phyloP scores from a whole-genome alignment of 2,329 filamentous ascomycete species.

The Ascochyta lentis region DNA sequence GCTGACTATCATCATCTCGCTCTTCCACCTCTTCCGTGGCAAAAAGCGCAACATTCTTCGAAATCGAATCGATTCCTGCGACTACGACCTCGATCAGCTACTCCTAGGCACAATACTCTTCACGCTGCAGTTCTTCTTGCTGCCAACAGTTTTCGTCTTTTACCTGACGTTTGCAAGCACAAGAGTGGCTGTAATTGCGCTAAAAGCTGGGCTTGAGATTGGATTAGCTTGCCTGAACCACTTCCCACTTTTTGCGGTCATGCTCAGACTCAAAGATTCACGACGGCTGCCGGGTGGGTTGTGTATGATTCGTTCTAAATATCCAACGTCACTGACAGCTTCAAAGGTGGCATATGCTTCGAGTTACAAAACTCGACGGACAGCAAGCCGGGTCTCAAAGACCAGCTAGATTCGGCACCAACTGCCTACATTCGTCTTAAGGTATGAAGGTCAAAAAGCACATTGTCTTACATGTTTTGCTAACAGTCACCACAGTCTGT shows the following conservation, averaged over 20 bases:
- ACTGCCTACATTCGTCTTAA: conserved; percentile 88
- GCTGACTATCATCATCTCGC: conserved; percentile 90
- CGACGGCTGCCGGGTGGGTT: conserved; percentile 78
- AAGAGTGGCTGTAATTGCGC: conserved; percentile 89
- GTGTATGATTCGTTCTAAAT: background rate
- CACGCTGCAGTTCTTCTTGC: conserved; percentile 89
- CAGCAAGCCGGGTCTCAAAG: conserved; percentile 46
- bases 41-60: conserved; percentile 98
- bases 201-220: conserved; percentile 92
- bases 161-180: conserved; percentile 96
- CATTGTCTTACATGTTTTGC: background rate
- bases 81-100: conserved; percentile 97
- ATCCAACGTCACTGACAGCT: background rate
- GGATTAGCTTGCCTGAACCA: conserved; percentile 93
- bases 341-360: conserved; percentile 78
- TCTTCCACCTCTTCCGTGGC: conserved; percentile 98
- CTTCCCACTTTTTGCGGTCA: conserved; percentile 95
- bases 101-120: conserved; percentile 96
- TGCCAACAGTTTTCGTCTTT: conserved; percentile 95
- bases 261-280: conserved; percentile 94
- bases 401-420: conserved; percentile 54
- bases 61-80: conserved; percentile 97
- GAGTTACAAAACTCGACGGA: conserved; percentile 77
- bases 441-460: conserved; percentile 55
- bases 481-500: conserved; percentile 63